These are phyloP conservation scores for Lentinula novae-zelandiae DNA, from an alignment of 1,284 basidiomycete genomes.

Conservation along the genomic window DNA sequence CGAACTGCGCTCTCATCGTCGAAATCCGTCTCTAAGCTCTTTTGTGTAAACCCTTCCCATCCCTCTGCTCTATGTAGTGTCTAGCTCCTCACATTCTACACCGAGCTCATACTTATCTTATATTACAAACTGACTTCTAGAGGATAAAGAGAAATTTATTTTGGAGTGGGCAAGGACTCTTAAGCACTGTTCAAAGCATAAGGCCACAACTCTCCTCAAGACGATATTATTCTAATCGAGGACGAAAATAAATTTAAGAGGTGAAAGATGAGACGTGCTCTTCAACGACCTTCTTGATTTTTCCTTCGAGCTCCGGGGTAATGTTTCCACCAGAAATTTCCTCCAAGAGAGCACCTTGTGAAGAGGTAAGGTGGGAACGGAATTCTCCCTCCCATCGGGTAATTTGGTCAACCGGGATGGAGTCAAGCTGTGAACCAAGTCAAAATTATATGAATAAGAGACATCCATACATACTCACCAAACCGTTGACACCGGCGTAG, in stretches of 20 bases:
- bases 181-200: background rate
- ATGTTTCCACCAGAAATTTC: constrained; percentile 84
- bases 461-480: constrained; percentile 45
- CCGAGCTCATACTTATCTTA: too few species aligned
- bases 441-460: constrained; percentile 3
- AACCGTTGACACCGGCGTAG: constrained; percentile 99
- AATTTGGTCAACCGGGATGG: constrained; percentile 93
- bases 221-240: background rate
- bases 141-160: background rate
- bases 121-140: too few species aligned
- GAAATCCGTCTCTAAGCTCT: too few species aligned
- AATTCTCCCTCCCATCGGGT: constrained; percentile 91
- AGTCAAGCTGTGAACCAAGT: constrained; percentile 60
- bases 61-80: too few species aligned
- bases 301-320: constrained; percentile 85
- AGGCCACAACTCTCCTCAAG: background rate
- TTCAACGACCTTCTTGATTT: constrained; percentile 91
- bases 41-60: too few species aligned
- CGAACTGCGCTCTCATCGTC: too few species aligned
- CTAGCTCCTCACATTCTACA: too few species aligned
- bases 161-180: background rate
- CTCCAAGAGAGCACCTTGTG: constrained; percentile 69
- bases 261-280: constrained; percentile 83
- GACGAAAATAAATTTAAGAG: constrained; percentile 40
- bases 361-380: constrained; percentile 75